phyloP scores from a whole-genome alignment of 2,329 filamentous ascomycete species.

The Nothopassalora personata region DNA sequence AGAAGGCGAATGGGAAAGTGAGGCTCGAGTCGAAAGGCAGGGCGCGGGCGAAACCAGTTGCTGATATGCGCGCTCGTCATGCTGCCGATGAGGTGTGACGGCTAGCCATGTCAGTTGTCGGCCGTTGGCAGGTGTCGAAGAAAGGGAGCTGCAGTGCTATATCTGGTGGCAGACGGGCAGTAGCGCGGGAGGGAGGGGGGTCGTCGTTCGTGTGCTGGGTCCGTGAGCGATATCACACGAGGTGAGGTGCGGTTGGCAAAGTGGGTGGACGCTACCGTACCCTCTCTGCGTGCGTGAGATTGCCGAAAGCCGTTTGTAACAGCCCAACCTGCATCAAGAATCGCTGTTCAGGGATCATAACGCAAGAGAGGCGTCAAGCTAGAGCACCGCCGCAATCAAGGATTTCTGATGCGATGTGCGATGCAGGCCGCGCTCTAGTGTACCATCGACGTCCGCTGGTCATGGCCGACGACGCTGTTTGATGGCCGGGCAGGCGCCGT shows the following conservation, averaged over 20 bases:
- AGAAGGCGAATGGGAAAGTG: conserved; percentile 12
- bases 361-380: conserved; percentile 22
- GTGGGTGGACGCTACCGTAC: background rate
- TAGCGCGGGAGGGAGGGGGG: too few relatives aligned
- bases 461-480: background rate
- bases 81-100: conserved; percentile 1
- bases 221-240: background rate
- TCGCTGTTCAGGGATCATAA: conserved; percentile 20
- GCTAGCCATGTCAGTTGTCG: background rate
- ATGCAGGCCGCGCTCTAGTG: background rate
- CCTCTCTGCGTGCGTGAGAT: background rate
- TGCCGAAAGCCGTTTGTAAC: conserved; percentile 21
- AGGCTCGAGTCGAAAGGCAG: conserved; percentile 13
- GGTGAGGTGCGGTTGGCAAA: background rate
- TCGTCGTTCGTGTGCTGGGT: background rate
- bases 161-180: background rate
- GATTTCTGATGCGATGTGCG: background rate
- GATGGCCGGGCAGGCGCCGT: background rate
- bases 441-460: background rate
- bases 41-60: background rate
- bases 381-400: conserved; percentile 10
- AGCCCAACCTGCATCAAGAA: conserved; percentile 16
- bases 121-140: background rate
- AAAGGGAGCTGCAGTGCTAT: background rate
- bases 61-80: background rate